Percentiles rank a stretch among this genome's conserved stretches.
phyloP scores from a whole-genome alignment of 2,329 filamentous ascomycete species.

The Elsinoe batatas region DNA sequence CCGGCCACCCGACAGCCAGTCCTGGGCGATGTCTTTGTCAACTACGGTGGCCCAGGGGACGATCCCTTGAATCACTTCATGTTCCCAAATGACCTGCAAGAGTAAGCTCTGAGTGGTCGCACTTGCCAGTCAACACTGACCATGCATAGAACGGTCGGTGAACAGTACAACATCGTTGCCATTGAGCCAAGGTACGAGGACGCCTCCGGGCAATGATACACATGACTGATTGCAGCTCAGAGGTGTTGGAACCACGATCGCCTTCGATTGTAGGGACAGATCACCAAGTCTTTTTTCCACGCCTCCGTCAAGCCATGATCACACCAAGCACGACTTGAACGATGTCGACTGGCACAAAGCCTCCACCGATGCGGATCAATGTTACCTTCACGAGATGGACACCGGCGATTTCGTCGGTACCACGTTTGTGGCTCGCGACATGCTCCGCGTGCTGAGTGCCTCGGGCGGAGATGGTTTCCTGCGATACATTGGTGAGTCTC shows the following conservation, averaged over 20 bases:
- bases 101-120: constrained; percentile 13
- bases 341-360: constrained; percentile 20
- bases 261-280: too few species aligned
- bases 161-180: background rate
- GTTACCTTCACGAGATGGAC: constrained; percentile 15
- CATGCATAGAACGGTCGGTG: background rate
- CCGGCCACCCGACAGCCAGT: constrained; percentile 24
- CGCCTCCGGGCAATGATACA: too few species aligned
- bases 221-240: too few species aligned
- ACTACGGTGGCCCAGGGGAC: constrained; percentile 20
- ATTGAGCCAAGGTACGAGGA: background rate
- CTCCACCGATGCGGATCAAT: constrained; percentile 25
- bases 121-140: constrained; percentile 27
- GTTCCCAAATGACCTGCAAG: too few species aligned
- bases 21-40: constrained; percentile 32
- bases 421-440: constrained; percentile 36
- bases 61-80: too few species aligned
- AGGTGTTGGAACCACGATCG: too few species aligned
- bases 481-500: constrained; percentile 30
- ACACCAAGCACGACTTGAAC: constrained; percentile 21
- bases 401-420: constrained; percentile 32
- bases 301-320: too few species aligned
- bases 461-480: constrained; percentile 34
- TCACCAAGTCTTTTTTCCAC: too few species aligned
- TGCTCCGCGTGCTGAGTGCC: constrained; percentile 37